Conservation (phyloP, 2,329 filamentous ascomycete species). For the Trichothecium sympodiale region DNA sequence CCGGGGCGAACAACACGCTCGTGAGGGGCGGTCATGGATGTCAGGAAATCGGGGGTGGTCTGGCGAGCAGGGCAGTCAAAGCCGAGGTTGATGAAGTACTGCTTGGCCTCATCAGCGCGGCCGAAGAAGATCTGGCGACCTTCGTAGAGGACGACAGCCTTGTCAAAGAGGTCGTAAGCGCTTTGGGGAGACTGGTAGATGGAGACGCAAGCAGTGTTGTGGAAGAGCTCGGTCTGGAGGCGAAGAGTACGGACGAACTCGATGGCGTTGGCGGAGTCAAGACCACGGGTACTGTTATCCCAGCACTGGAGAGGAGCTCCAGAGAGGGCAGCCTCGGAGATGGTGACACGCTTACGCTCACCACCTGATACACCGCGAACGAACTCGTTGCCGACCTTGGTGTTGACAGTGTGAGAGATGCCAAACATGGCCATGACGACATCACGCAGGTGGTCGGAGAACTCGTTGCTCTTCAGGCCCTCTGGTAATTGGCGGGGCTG, state of each 20-base stretch:
- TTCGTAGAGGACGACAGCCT: conserved; percentile 47
- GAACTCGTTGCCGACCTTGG: conserved; percentile 64
- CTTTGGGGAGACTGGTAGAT: conserved; percentile 62
- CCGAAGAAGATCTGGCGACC: conserved; percentile 55
- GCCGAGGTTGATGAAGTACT: conserved; percentile 57
- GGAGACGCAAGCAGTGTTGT: conserved; percentile 55
- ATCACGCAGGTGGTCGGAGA: conserved; percentile 54
- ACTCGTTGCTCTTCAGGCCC: conserved; percentile 42
- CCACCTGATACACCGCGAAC: conserved; percentile 65
- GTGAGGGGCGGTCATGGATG: conserved; percentile 51
- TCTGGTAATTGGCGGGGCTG: conserved; percentile 50
- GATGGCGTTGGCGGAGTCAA: conserved; percentile 65
- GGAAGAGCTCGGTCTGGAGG: conserved; percentile 55
- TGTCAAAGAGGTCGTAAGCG: conserved; percentile 55
- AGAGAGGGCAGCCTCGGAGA: conserved; percentile 49
- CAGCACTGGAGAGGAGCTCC: conserved; percentile 52
- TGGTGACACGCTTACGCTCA: conserved; percentile 58
- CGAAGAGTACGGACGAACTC: conserved; percentile 64
- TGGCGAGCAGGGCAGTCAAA: conserved; percentile 56
- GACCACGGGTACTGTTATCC: conserved; percentile 64
- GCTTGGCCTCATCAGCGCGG: conserved; percentile 43
- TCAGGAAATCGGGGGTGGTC: conserved; percentile 63
- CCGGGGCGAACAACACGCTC: conserved; percentile 46
- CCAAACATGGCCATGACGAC: conserved; percentile 69
- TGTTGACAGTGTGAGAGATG: conserved; percentile 63